phyloP scores from a whole-genome alignment of 2,329 filamentous ascomycete genomes.

The Sarocladium brachiariae region DNA sequence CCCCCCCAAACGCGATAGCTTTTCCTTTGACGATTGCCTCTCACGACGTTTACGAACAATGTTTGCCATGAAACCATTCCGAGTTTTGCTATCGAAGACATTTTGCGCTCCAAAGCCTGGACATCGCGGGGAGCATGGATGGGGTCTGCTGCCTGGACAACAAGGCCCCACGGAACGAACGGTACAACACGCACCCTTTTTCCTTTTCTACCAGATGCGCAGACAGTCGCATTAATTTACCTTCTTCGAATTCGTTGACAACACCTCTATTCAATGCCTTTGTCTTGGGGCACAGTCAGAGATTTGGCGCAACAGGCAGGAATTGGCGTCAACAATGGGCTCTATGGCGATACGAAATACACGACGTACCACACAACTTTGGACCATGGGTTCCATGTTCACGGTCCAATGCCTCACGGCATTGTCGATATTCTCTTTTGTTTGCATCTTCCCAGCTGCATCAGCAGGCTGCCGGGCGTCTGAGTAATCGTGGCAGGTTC shows the following conservation, averaged over 20 bases:
- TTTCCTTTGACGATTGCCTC: not conserved
- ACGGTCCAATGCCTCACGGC: conserved; percentile 22
- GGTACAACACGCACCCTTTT: conserved; percentile 8
- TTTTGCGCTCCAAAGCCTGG: not conserved
- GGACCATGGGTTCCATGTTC: conserved; percentile 5
- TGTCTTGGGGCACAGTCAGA: too few relatives aligned
- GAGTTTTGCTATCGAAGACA: not conserved
- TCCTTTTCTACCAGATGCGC: conserved; percentile 14
- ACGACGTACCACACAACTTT: conserved; percentile 8
- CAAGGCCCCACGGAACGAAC: not conserved
- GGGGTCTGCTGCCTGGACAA: not conserved
- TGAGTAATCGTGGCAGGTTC: not conserved
- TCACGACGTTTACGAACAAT: not conserved
- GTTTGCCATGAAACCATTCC: not conserved
- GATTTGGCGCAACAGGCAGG: too few relatives aligned
- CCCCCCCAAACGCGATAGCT: not conserved
- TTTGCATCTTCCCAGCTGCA: conserved; percentile 9
- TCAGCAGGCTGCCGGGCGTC: not conserved
- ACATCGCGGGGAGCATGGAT: not conserved
- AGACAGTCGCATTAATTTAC: not conserved
- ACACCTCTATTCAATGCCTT: too few relatives aligned
- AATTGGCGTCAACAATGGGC: conserved; percentile 10
- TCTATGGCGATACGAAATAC: conserved; percentile 11
- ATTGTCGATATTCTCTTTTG: conserved; percentile 3
- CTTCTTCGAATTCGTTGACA: too few relatives aligned